phyloP scores from a whole-genome alignment of 768 basidiomycete genomes.

The Boletus reticuloceps region DNA sequence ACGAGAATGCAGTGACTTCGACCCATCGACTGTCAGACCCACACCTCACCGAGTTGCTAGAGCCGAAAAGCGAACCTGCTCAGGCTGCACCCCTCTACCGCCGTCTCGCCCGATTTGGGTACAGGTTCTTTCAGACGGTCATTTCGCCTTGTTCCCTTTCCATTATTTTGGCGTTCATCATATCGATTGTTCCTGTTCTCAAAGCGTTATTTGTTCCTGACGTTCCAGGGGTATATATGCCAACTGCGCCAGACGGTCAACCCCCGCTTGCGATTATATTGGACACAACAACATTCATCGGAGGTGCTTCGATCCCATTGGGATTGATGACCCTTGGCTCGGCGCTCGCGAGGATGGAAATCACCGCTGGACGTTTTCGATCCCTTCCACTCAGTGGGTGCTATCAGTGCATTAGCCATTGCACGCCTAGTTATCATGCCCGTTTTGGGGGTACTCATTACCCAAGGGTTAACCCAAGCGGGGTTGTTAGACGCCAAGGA shows the following conservation, averaged over 20 bases:
- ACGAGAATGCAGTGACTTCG: no score
- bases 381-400: constrained; percentile 47
- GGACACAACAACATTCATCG: constrained; percentile 56
- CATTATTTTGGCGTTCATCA: constrained; percentile 45
- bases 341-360: constrained; percentile 54
- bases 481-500: constrained; percentile 51
- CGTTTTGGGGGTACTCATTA: constrained; percentile 58
- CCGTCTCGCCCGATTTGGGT: constrained; percentile 9
- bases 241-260: constrained; percentile 59
- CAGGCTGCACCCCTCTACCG: neutral
- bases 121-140: constrained; percentile 40
- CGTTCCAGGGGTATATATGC: constrained; percentile 42
- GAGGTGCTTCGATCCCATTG: constrained; percentile 60
- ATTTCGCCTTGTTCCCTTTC: no score
- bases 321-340: constrained; percentile 63
- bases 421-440: constrained; percentile 58
- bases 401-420: constrained; percentile 51
- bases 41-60: no score
- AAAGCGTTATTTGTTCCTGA: constrained; percentile 57
- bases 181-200: constrained; percentile 53
- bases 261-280: constrained; percentile 66
- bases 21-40: no score
- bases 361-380: constrained; percentile 35
- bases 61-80: no score
- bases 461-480: constrained; percentile 27